Conservation (phyloP, 805 yeast genomes). For the Kodamaea jinghongensis region DNA sequence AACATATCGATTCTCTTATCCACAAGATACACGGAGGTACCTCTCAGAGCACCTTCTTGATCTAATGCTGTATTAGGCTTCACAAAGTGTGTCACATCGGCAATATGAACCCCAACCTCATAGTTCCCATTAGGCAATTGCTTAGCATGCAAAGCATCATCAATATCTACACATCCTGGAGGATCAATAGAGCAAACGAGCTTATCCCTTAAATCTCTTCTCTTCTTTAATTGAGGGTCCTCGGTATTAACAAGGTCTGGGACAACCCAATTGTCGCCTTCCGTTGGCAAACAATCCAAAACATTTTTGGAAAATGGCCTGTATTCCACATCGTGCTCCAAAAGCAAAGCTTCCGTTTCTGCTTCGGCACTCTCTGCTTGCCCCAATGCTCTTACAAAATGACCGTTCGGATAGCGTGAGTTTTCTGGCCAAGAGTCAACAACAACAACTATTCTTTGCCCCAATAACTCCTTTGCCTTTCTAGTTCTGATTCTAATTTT, state of each 20-base stretch:
- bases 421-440: conserved; percentile 89
- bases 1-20: conserved; percentile 99
- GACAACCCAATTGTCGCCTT: conserved; percentile 91
- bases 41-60: conserved; percentile 94
- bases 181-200: conserved; percentile 96
- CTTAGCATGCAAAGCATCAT: conserved; percentile 93
- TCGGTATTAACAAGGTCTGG: conserved; percentile 59
- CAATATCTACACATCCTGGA: conserved; percentile 97
- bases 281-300: conserved; percentile 85
- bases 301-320: conserved; percentile 93
- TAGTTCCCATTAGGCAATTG: conserved; percentile 85
- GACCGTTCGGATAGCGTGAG: conserved; percentile 90
- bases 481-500: conserved; percentile 84
- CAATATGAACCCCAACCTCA: conserved; percentile 98
- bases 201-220: conserved; percentile 85
- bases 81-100: conserved; percentile 97
- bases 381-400: conserved; percentile 86
- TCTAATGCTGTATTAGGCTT: conserved; percentile 90
- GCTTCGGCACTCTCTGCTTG: conserved; percentile 89
- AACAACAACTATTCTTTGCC: conserved; percentile 87
- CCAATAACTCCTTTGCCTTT: conserved; percentile 76
- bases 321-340: conserved; percentile 96
- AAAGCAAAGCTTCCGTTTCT: conserved; percentile 88
- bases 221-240: conserved; percentile 54
- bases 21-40: conserved; percentile 94